These are phyloP conservation scores for Pezicula carpinea DNA, from an alignment of 2,329 filamentous ascomycete species.

Conservation along the genomic window DNA sequence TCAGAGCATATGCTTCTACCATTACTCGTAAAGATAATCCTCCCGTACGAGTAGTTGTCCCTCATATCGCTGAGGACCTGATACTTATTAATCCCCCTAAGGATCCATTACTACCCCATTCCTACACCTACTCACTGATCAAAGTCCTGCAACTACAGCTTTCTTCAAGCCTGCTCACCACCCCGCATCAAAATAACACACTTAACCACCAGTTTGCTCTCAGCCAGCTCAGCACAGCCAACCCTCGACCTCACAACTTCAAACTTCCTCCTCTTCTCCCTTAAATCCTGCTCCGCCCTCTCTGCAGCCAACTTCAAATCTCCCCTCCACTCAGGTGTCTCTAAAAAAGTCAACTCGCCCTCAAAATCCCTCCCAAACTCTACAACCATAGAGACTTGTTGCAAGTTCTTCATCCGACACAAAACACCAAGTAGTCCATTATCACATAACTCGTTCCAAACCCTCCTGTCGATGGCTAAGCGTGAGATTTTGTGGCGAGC, in stretches of 20 bases:
- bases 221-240: constrained; percentile 1
- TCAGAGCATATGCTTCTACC: no score
- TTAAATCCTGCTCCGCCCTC: constrained; percentile 12
- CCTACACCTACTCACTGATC: no score
- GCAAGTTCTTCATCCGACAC: constrained; percentile 15
- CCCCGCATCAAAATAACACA: constrained; percentile 23
- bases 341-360: constrained; percentile 15
- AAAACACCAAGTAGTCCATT: constrained; percentile 18
- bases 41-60: no score
- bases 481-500: constrained; percentile 14
- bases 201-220: constrained; percentile 11
- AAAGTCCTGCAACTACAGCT: not conserved
- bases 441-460: constrained; percentile 20
- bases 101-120: no score
- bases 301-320: constrained; percentile 21
- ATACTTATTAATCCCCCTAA: no score
- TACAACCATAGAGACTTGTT: constrained; percentile 18
- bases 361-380: constrained; percentile 21
- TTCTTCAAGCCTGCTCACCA: constrained; percentile 16
- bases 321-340: constrained; percentile 17
- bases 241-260: constrained; percentile 1
- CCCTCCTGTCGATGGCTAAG: constrained; percentile 19
- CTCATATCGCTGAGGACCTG: no score
- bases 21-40: no score
- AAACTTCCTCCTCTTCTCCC: constrained; percentile 11